phyloP scores from a whole-genome alignment of 1,284 basidiomycete genomes.

The Moesziomyces sp. region DNA sequence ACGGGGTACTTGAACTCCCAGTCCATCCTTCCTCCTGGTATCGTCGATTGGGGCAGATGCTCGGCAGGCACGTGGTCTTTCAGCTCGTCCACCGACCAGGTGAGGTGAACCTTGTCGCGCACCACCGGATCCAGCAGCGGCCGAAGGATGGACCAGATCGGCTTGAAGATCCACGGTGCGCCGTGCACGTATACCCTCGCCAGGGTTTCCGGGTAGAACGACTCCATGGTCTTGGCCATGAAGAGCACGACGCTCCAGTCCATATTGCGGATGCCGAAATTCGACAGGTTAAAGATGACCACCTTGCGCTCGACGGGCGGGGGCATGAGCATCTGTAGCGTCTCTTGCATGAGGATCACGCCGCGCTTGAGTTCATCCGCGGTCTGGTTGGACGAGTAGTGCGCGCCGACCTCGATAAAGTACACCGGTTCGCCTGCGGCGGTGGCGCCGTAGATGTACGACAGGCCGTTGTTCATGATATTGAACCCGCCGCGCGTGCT shows the following conservation, averaged over 20 bases:
- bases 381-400: conserved; percentile 61
- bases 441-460: conserved; percentile 55
- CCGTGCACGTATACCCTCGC: conserved; percentile 61
- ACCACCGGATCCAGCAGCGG: conserved; percentile 63
- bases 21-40: conserved; percentile 51
- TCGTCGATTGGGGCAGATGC: conserved; percentile 49
- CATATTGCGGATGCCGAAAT: conserved; percentile 64
- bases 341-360: conserved; percentile 58
- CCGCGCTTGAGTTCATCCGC: conserved; percentile 59
- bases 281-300: conserved; percentile 64
- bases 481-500: conserved; percentile 57
- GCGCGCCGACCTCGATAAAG: conserved; percentile 60
- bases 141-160: conserved; percentile 61
- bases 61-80: conserved; percentile 49
- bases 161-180: conserved; percentile 64
- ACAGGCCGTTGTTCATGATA: conserved; percentile 59
- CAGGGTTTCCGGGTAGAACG: conserved; percentile 59
- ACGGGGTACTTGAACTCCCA: conserved; percentile 51
- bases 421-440: conserved; percentile 57
- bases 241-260: conserved; percentile 63
- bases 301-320: conserved; percentile 61
- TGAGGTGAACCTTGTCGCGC: conserved; percentile 61
- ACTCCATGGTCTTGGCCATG: conserved; percentile 64
- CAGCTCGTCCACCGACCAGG: conserved; percentile 55
- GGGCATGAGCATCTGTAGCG: conserved; percentile 54